Evolutionary conservation across 768 basidiomycete species (phyloP).

Genomic region (Vishniacozyma victoriae): DNA sequence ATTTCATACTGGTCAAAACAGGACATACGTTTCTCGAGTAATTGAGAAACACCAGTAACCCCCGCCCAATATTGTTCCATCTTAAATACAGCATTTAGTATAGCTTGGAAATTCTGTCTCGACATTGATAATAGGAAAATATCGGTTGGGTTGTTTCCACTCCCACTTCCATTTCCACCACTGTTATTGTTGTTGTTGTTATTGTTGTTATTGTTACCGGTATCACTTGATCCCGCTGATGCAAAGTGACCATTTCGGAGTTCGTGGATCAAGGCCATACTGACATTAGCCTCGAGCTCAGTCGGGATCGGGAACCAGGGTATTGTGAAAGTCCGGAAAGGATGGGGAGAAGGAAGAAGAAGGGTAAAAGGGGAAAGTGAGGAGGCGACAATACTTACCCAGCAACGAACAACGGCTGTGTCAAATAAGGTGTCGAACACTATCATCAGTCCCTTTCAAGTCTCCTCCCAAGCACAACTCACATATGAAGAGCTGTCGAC

Average conservation of each 20-base stretch:
- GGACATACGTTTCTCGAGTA: slow-evolving; percentile 30
- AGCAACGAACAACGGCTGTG: slow-evolving; percentile 38
- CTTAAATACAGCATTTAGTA: slow-evolving; percentile 24
- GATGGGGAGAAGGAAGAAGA: too few relatives aligned
- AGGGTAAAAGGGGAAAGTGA: background rate
- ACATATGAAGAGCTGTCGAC: slow-evolving; percentile 23
- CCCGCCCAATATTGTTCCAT: slow-evolving; percentile 40
- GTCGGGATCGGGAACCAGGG: background rate
- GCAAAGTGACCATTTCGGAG: slow-evolving; percentile 16
- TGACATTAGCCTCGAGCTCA: slow-evolving; percentile 1
- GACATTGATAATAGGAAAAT: slow-evolving; percentile 33
- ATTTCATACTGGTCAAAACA: background rate
- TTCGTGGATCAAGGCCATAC: slow-evolving; percentile 39
- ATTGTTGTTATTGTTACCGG: too few relatives aligned
- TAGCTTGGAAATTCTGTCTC: slow-evolving; percentile 31
- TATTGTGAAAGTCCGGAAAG: background rate
- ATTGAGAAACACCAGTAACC: slow-evolving; percentile 21
- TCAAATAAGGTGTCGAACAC: slow-evolving; percentile 27
- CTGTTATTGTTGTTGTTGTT: too few relatives aligned
- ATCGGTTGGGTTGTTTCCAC: slow-evolving; percentile 21
- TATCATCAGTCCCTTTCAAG: background rate
- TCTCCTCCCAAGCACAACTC: background rate
- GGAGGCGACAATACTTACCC: slow-evolving; percentile 15
- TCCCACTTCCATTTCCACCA: too few relatives aligned
- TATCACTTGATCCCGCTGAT: background rate